phyloP scores from a whole-genome alignment of 2,329 filamentous ascomycete species.

The Penicillium vulpinum region DNA sequence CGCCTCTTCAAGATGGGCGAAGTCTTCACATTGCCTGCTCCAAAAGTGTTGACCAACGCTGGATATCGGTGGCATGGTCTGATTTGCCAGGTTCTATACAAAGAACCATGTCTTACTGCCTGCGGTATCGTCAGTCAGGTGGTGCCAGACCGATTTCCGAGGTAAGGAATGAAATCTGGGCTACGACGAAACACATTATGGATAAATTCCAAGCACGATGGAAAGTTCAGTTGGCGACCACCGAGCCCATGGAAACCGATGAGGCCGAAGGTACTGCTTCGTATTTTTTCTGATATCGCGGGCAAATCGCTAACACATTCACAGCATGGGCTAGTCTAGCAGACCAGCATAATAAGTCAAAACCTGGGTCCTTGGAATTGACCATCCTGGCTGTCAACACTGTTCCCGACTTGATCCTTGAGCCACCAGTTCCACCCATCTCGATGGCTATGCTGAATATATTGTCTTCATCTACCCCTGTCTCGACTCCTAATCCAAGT shows the following conservation, averaged over 20 bases:
- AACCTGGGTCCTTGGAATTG: constrained; percentile 36
- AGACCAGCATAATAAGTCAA: constrained; percentile 42
- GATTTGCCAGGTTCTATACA: constrained; percentile 58
- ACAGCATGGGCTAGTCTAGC: constrained; percentile 41
- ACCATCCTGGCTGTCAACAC: constrained; percentile 38
- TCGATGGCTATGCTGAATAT: constrained; percentile 36
- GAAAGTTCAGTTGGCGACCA: constrained; percentile 57
- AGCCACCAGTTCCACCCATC: constrained; percentile 34
- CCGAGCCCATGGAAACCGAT: constrained; percentile 52
- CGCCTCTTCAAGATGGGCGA: constrained; percentile 58
- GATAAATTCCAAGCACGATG: constrained; percentile 54
- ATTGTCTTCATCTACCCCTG: constrained; percentile 38
- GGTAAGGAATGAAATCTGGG: constrained; percentile 59
- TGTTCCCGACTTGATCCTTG: constrained; percentile 38
- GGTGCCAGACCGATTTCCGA: constrained; percentile 45
- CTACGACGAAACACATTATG: constrained; percentile 57
- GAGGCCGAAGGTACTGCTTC: constrained; percentile 50
- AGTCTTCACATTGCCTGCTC: constrained; percentile 62
- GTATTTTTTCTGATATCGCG: not conserved
- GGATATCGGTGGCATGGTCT: constrained; percentile 62
- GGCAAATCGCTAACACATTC: constrained; percentile 21
- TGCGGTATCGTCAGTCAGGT: constrained; percentile 43
- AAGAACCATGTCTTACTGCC: constrained; percentile 55
- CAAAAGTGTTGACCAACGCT: constrained; percentile 55
- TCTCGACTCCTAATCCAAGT: constrained; percentile 41